These are phyloP conservation scores for Torulaspora indica DNA, from an alignment of 805 yeast species.

Conservation along the genomic window DNA sequence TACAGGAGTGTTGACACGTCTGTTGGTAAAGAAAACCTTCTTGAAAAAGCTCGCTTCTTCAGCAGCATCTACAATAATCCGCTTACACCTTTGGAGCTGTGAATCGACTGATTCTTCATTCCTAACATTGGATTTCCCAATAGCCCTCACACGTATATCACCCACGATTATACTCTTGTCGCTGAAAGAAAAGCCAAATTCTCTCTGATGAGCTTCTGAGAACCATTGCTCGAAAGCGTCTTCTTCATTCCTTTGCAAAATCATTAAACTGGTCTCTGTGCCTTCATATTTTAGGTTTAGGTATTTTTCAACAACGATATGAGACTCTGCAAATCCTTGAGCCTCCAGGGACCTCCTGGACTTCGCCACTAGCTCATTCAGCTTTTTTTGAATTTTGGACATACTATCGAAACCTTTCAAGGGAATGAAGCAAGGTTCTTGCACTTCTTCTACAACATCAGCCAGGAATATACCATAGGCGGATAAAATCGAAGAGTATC, in stretches of 20 bases:
- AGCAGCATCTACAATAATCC: constrained; percentile 23
- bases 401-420: constrained; percentile 35
- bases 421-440: constrained; percentile 58
- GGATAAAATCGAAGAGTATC: constrained; percentile 76
- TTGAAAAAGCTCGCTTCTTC: constrained; percentile 37
- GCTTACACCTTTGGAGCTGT: constrained; percentile 43
- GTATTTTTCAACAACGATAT: constrained; percentile 55
- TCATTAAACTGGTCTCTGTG: constrained; percentile 83
- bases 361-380: constrained; percentile 41
- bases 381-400: constrained; percentile 40
- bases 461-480: constrained; percentile 89
- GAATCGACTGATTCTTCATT: constrained; percentile 45
- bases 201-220: constrained; percentile 53
- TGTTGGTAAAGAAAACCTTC: constrained; percentile 53
- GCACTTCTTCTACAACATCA: constrained; percentile 76
- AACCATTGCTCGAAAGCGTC: constrained; percentile 42
- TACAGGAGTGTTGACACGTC: constrained; percentile 48
- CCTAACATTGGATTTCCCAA: constrained; percentile 53
- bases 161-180: constrained; percentile 59
- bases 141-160: constrained; percentile 69
- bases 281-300: constrained; percentile 80
- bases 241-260: constrained; percentile 34
- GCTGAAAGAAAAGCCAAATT: constrained; percentile 65
- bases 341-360: constrained; percentile 40
- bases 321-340: constrained; percentile 51